Conservation (phyloP, 495 filamentous ascomycete species). For the Penicillium simplicissimum region DNA sequence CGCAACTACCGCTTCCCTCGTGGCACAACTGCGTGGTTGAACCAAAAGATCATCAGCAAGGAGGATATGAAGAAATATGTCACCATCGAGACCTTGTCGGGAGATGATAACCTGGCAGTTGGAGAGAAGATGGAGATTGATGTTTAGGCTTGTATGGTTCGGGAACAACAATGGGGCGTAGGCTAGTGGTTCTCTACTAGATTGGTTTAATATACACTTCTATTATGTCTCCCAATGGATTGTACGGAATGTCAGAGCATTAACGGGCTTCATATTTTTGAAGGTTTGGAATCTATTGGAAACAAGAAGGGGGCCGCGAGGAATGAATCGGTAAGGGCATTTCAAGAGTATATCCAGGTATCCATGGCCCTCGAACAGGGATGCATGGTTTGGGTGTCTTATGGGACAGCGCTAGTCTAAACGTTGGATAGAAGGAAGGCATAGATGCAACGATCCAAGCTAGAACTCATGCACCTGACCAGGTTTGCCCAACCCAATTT, state of each 20-base stretch:
- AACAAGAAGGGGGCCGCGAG: no score
- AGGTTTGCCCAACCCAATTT: slow-evolving; percentile 10
- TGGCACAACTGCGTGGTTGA: slow-evolving; percentile 90
- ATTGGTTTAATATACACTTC: slow-evolving; percentile 26
- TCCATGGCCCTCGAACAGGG: background rate
- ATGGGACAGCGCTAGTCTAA: background rate
- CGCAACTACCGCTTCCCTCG: slow-evolving; percentile 85
- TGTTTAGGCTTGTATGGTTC: slow-evolving; percentile 44
- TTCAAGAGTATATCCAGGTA: background rate
- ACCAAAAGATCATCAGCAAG: slow-evolving; percentile 89
- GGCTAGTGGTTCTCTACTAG: slow-evolving; percentile 17
- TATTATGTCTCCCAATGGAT: slow-evolving; percentile 8
- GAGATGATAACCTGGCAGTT: slow-evolving; percentile 54
- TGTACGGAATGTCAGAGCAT: slow-evolving; percentile 11
- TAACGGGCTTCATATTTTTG: background rate
- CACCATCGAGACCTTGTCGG: slow-evolving; percentile 78
- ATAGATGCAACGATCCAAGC: background rate
- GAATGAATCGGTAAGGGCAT: no score
- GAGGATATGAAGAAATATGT: slow-evolving; percentile 95
- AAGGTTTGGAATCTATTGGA: background rate
- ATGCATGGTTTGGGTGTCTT: background rate
- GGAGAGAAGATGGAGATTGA: slow-evolving; percentile 97
- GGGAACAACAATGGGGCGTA: slow-evolving; percentile 1
- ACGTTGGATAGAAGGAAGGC: background rate
- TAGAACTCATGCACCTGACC: background rate